Evolutionary conservation across 2,329 filamentous ascomycete species (phyloP), one percentile per base, ranked within the genome.

Genomic region (Chaetomium strumarium): DNA sequence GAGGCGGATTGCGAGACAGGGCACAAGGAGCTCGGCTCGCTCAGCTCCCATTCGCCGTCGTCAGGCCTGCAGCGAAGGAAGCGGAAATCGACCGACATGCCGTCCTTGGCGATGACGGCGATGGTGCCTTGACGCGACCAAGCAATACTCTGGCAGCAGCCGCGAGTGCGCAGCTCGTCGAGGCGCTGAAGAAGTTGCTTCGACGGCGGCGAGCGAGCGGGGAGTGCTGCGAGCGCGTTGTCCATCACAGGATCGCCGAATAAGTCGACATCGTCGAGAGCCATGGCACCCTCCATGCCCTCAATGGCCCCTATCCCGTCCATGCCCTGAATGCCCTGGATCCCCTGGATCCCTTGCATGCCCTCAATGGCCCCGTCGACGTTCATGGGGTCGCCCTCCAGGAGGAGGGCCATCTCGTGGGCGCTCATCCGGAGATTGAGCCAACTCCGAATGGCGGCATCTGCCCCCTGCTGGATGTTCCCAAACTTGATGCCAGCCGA

Each of bases 121-220:
- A 97, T 88, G 55, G 85, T 90, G 40, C 92, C 92, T 55, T 83
- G 80, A 62, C 85, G 90, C 11, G 92, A 96, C 91, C 92, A 97
- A 30, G 87, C 84, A 49, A 96, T 79, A 58, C 82, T 83, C 66
- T 90, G 86, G 75, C 85, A 89, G 67, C 88, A 93, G 14, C 90
- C 90, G 53, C 80, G 80, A 53, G 78, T 74, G 59, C 86, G 82
- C 61, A 93, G 75, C 63, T 95, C 87, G 66, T 93, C 87, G 36
- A 96, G 69, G 51, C 88, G 80, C 63, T 85, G 80, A 33, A 83
- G 78, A 17, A 95, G 76, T 51, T 85, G 81, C 67, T 86, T 88
- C 50, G 80, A 75, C 12, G 78, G 74, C 30, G 79, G 74, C 11
- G 58, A 55, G 4, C 75, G 68, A 7, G 74, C 61, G 20, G 78